Evolutionary conservation across 169 alveolate genomes (phyloP).

Genomic region (Eimeria acervulina): DNA sequence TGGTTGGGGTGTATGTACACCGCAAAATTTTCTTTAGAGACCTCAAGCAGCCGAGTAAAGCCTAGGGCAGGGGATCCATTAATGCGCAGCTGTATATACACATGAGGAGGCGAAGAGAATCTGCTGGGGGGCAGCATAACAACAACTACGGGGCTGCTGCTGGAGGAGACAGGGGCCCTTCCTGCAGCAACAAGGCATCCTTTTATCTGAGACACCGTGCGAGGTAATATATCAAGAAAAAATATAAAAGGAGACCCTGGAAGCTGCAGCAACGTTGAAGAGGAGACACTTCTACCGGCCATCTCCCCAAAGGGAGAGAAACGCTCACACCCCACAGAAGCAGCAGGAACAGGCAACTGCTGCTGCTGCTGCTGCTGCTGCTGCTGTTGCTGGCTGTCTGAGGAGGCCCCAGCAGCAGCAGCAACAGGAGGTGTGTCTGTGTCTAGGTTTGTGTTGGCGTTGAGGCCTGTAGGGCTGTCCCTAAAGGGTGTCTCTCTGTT

Average conservation of each 20-base stretch:
- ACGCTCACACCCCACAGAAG: not conserved
- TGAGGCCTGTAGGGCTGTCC: not conserved
- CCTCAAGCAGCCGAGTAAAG: not conserved
- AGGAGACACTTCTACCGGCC: not conserved
- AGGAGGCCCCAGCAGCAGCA: not conserved
- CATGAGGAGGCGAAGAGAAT: slow-evolving; percentile 17
- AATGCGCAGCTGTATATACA: slow-evolving; percentile 14
- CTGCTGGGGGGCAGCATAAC: not conserved
- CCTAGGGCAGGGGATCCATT: slow-evolving; percentile 59
- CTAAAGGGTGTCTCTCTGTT: slow-evolving; percentile 1
- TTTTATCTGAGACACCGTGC: not conserved
- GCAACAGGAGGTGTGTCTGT: not conserved
- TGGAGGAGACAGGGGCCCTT: slow-evolving; percentile 1
- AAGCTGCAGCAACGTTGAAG: not conserved
- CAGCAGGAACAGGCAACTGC: slow-evolving; percentile 10
- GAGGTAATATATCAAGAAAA: slow-evolving; percentile 1
- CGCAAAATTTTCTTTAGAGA: not conserved
- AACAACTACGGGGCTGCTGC: not conserved
- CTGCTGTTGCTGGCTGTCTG: not conserved
- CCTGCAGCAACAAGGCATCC: slow-evolving; percentile 39
- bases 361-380: slow-evolving; percentile 57
- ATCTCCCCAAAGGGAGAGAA: slow-evolving; percentile 26
- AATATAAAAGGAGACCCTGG: slow-evolving; percentile 4
- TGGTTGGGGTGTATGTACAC: slow-evolving; percentile 60
- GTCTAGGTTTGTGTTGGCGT: not conserved